Evolutionary conservation across 768 basidiomycete genomes (phyloP).

Genomic region (Mycena amicta): DNA sequence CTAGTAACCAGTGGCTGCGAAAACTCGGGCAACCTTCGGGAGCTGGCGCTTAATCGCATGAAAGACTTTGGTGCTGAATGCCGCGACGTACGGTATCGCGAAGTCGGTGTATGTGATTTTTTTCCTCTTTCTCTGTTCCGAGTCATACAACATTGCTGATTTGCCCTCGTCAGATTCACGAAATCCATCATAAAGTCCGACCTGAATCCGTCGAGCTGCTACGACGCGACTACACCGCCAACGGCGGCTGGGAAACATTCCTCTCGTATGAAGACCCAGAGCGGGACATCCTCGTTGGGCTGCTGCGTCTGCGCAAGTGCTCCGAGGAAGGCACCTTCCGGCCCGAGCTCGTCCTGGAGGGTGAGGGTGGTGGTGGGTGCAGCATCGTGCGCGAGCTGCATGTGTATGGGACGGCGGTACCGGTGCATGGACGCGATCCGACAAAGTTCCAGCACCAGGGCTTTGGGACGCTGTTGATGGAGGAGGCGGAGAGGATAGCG

Average conservation of each 20-base stretch:
- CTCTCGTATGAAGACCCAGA: conserved; percentile 98
- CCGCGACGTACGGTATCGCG: conserved; percentile 94
- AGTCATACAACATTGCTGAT: conserved; percentile 40
- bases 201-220: conserved; percentile 95
- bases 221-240: conserved; percentile 92
- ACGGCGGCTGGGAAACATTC: conserved; percentile 99
- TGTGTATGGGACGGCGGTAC: conserved; percentile 97
- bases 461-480: conserved; percentile 97
- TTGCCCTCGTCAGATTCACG: too few species aligned
- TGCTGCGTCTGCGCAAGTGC: conserved; percentile 90
- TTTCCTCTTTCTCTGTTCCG: background rate
- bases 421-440: conserved; percentile 95
- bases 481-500: conserved; percentile 98
- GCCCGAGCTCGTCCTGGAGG: conserved; percentile 85
- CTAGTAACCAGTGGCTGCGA: conserved; percentile 97
- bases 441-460: conserved; percentile 99
- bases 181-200: conserved; percentile 97
- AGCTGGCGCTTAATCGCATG: conserved; percentile 95
- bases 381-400: conserved; percentile 95
- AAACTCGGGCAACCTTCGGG: conserved; percentile 95
- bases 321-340: conserved; percentile 97
- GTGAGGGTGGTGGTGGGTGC: conserved; percentile 82
- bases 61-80: conserved; percentile 99
- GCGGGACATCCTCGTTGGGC: conserved; percentile 91
- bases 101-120: conserved; percentile 92